phyloP scores from a whole-genome alignment of 345 rosid species.

The Melastoma malabathricum region DNA sequence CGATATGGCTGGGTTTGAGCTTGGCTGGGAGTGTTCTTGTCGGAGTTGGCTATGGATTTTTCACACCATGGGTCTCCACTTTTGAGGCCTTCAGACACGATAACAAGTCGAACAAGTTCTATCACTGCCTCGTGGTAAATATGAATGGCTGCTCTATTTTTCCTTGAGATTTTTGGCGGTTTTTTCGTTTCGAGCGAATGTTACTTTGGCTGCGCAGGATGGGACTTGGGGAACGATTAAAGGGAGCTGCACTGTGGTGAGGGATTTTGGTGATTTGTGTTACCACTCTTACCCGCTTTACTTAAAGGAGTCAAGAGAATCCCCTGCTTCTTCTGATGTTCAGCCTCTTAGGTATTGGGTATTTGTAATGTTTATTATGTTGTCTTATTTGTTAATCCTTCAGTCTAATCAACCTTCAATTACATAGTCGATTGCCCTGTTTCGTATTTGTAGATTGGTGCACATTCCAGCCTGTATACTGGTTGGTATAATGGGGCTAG shows the following conservation, averaged over 20 bases:
- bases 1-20: conserved; percentile 62
- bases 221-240: conserved; percentile 71
- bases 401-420: background rate
- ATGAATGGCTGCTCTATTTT: too few species aligned
- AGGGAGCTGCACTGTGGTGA: conserved; percentile 65
- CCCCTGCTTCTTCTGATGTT: conserved; percentile 33
- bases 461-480: conserved; percentile 64
- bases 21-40: conserved; percentile 46
- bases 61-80: conserved; percentile 74
- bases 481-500: conserved; percentile 51
- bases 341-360: conserved; percentile 47
- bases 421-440: background rate
- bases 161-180: background rate
- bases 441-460: conserved; percentile 11
- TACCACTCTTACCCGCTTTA: conserved; percentile 56
- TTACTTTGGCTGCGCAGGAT: conserved; percentile 30
- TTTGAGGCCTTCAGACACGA: conserved; percentile 73
- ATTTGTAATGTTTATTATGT: conserved; percentile 1
- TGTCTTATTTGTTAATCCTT: background rate
- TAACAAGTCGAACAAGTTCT: conserved; percentile 40
- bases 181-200: too few species aligned
- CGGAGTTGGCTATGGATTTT: conserved; percentile 73
- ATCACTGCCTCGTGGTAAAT: conserved; percentile 55
- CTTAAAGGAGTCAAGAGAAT: conserved; percentile 49
- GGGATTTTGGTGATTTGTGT: conserved; percentile 65